Conservation (phyloP, 768 basidiomycete genomes). For the Clathrus columnatus region DNA sequence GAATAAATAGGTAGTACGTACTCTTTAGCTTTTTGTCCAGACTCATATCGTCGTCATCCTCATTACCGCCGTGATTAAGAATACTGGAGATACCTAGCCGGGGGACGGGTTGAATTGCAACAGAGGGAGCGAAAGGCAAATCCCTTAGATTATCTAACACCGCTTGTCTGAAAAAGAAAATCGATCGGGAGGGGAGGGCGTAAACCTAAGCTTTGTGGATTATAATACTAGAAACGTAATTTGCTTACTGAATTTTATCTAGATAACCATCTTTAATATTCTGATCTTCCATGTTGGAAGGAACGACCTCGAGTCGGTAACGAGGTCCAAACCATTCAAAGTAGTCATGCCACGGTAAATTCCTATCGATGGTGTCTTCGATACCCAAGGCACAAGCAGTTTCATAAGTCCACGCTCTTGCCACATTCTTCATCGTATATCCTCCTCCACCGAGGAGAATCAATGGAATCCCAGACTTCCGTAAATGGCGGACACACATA, state of each 20-base stretch:
- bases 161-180: constrained; percentile 33
- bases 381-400: constrained; percentile 91
- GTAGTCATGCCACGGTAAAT: constrained; percentile 80
- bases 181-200: background rate
- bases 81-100: constrained; percentile 56
- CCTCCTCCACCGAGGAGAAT: constrained; percentile 94
- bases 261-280: constrained; percentile 77
- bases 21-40: constrained; percentile 40
- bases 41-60: constrained; percentile 37
- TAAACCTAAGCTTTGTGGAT: too few relatives aligned
- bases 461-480: constrained; percentile 73
- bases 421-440: constrained; percentile 96
- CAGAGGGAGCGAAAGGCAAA: constrained; percentile 71
- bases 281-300: constrained; percentile 91
- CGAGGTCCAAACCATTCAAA: constrained; percentile 98
- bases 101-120: constrained; percentile 78
- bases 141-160: constrained; percentile 48
- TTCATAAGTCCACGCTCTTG: constrained; percentile 91
- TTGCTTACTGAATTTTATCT: constrained; percentile 62
- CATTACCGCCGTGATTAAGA: constrained; percentile 41
- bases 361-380: constrained; percentile 66
- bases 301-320: constrained; percentile 83
- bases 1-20: background rate
- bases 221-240: too few relatives aligned
- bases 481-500: constrained; percentile 79